These are phyloP conservation scores for Diaporthe destruens DNA, from an alignment of 2,329 filamentous ascomycete species.

Conservation along the genomic window DNA sequence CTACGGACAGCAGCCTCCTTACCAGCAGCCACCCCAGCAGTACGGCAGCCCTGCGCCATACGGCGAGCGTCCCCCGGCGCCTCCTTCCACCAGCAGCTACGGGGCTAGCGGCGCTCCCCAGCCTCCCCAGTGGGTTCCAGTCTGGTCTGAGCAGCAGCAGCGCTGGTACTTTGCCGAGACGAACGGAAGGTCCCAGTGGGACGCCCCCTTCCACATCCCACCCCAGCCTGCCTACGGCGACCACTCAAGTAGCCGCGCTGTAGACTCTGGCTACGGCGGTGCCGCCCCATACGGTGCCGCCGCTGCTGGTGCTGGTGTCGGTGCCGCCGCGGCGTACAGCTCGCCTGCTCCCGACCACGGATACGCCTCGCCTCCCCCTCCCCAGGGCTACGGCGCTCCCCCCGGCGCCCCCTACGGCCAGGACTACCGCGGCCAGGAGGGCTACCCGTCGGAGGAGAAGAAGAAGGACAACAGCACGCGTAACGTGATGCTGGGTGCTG, in stretches of 20 bases:
- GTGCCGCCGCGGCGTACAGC: slow-evolving; percentile 14
- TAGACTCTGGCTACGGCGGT: slow-evolving; percentile 37
- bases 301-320: not conserved
- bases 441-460: slow-evolving; percentile 45
- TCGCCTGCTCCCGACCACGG: slow-evolving; percentile 1
- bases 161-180: slow-evolving; percentile 71
- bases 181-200: slow-evolving; percentile 70
- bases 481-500: slow-evolving; percentile 69
- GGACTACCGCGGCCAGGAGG: slow-evolving; percentile 23
- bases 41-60: slow-evolving; percentile 41
- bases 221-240: slow-evolving; percentile 43
- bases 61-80: slow-evolving; percentile 43
- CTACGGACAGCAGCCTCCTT: slow-evolving; percentile 2
- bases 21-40: slow-evolving; percentile 26
- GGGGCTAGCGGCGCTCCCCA: slow-evolving; percentile 57
- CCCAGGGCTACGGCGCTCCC: slow-evolving; percentile 30
- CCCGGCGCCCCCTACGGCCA: slow-evolving; percentile 14
- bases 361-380: slow-evolving; percentile 27
- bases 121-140: slow-evolving; percentile 66
- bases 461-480: slow-evolving; percentile 62
- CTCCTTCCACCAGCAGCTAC: slow-evolving; percentile 45
- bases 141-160: slow-evolving; percentile 66
- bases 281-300: not conserved
- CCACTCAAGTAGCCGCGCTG: slow-evolving; percentile 34
- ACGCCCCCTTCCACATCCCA: slow-evolving; percentile 52